phyloP scores from a whole-genome alignment of 1,284 basidiomycete species.

The Clitocybe nebularis region DNA sequence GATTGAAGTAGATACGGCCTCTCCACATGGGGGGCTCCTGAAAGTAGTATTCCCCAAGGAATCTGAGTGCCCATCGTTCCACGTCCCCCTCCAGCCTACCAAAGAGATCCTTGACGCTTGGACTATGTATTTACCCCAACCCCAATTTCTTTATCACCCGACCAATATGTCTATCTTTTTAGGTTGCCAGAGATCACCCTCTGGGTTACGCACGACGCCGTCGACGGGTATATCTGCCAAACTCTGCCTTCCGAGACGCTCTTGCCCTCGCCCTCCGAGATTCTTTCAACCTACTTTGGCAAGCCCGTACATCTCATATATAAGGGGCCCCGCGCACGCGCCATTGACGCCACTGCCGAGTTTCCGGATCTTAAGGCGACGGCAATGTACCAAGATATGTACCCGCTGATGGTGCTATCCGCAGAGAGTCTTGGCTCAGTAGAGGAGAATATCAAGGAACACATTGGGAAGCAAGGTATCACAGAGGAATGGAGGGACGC shows the following conservation, averaged over 20 bases:
- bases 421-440: slow-evolving; percentile 57
- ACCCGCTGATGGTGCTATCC: slow-evolving; percentile 61
- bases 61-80: slow-evolving; percentile 48
- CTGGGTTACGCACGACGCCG: slow-evolving; percentile 36
- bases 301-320: slow-evolving; percentile 57
- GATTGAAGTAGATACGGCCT: slow-evolving; percentile 42
- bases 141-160: background rate
- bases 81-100: slow-evolving; percentile 53
- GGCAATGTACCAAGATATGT: slow-evolving; percentile 67
- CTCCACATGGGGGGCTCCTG: slow-evolving; percentile 44
- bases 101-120: slow-evolving; percentile 45
- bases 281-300: slow-evolving; percentile 57
- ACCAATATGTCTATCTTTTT: background rate
- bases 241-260: slow-evolving; percentile 17
- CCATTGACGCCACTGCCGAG: slow-evolving; percentile 43
- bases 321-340: slow-evolving; percentile 59
- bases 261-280: slow-evolving; percentile 38
- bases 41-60: slow-evolving; percentile 55
- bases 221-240: slow-evolving; percentile 62
- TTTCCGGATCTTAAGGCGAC: slow-evolving; percentile 56
- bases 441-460: slow-evolving; percentile 39
- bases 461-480: slow-evolving; percentile 56
- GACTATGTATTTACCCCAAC: slow-evolving; percentile 44
- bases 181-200: slow-evolving; percentile 54
- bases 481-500: slow-evolving; percentile 52